Evolutionary conservation across 148 eudicot species (phyloP).

Genomic region (Camellia lanceoleosa): DNA sequence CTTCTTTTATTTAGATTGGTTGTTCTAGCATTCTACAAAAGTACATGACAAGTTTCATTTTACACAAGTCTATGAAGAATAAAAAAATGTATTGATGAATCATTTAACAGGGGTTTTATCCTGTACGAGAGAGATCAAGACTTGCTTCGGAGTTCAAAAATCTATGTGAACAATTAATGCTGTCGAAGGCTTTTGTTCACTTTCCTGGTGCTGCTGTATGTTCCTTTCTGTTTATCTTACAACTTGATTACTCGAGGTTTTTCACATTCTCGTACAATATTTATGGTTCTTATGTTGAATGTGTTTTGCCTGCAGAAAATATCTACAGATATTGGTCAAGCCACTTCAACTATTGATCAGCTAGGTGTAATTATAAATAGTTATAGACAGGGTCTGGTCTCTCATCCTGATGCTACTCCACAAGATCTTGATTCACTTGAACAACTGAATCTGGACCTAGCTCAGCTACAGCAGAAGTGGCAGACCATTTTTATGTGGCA

Average conservation of each 20-base stretch:
- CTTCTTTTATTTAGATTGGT: background rate
- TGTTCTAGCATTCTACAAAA: background rate
- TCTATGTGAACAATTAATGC: constrained; percentile 52
- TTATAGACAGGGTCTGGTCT: constrained; percentile 41
- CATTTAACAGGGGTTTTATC: constrained; percentile 75
- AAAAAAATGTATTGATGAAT: constrained; percentile 11
- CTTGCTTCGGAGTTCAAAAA: constrained; percentile 55
- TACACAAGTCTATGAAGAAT: background rate
- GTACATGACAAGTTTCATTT: background rate
- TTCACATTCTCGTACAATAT: background rate
- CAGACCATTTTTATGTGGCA: constrained; percentile 87
- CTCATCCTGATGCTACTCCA: constrained; percentile 39
- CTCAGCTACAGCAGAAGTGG: constrained; percentile 75
- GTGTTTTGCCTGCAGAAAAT: constrained; percentile 45
- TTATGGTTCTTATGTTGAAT: constrained; percentile 1
- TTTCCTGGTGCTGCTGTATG: constrained; percentile 53
- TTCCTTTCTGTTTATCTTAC: constrained; percentile 11
- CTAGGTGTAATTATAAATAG: constrained; percentile 45
- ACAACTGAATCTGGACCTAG: constrained; percentile 36
- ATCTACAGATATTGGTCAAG: constrained; percentile 67
- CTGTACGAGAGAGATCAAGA: constrained; percentile 81
- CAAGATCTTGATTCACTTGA: constrained; percentile 49
- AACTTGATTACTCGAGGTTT: background rate
- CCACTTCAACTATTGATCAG: constrained; percentile 51
- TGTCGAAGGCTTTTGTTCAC: constrained; percentile 46